These are phyloP conservation scores for Physocladia obscura DNA, from an alignment of 192 early-diverging fungal genomes.

Conservation along the genomic window DNA sequence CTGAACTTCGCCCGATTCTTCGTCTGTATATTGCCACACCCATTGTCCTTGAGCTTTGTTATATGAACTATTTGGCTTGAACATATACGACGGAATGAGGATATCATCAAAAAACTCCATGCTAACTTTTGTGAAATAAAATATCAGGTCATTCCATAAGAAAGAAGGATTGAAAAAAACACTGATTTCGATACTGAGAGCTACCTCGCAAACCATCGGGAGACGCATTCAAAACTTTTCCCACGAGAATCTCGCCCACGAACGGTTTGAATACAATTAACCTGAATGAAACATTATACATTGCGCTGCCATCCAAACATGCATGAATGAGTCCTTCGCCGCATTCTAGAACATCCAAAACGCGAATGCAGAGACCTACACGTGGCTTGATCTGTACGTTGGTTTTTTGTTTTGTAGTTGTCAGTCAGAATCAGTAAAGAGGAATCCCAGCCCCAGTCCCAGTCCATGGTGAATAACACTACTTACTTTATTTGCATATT, in stretches of 20 bases:
- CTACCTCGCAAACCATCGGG: conserved; percentile 69
- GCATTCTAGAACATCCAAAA: conserved; percentile 76
- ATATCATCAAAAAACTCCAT: conserved; percentile 95
- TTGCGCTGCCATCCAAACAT: conserved; percentile 75
- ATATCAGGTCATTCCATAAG: background rate
- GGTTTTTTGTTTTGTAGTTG: background rate
- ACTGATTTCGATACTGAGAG: background rate
- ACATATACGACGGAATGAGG: conserved; percentile 62
- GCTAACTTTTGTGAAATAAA: conserved; percentile 43
- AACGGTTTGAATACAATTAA: conserved; percentile 90
- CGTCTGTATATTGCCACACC: conserved; percentile 80
- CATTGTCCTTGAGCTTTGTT: conserved; percentile 70
- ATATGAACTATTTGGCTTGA: conserved; percentile 68
- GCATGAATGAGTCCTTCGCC: conserved; percentile 85
- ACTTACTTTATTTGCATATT: conserved; percentile 88
- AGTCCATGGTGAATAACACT: background rate
- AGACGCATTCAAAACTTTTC: conserved; percentile 73
- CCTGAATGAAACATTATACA: conserved; percentile 75
- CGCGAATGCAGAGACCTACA: conserved; percentile 85
- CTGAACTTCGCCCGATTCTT: conserved; percentile 52
- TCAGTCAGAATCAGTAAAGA: background rate
- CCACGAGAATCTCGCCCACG: conserved; percentile 80
- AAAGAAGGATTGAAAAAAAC: background rate
- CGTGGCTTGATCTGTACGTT: conserved; percentile 72
- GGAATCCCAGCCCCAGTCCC: background rate